Evolutionary conservation across 108 stramenopile genomes (phyloP).

Genomic region (Cyclostephanos tholiformis): DNA sequence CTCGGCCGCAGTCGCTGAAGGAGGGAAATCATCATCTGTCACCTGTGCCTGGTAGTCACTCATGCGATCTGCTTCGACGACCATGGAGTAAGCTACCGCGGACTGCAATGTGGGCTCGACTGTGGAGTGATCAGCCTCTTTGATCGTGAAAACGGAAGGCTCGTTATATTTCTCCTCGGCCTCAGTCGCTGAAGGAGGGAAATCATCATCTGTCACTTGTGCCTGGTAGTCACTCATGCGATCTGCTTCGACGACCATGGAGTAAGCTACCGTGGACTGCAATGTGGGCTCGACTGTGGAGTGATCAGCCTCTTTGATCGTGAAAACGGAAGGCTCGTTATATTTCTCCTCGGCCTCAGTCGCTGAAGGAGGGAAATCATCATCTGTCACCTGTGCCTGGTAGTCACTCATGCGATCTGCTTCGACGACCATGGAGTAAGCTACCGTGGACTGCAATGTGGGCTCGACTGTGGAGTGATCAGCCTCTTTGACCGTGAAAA

Average conservation of each 20-base stretch:
- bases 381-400: conserved; percentile 6
- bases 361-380: not conserved
- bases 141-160: not conserved
- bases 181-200: too few relatives aligned
- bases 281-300: not conserved
- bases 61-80: conserved; percentile 13
- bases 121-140: too few relatives aligned
- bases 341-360: not conserved
- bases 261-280: conserved; percentile 14
- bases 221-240: conserved; percentile 22
- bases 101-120: not conserved
- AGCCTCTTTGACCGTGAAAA: too few relatives aligned
- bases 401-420: conserved; percentile 24
- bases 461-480: too few relatives aligned
- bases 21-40: conserved; percentile 1
- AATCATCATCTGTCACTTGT: conserved; percentile 2
- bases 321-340: too few relatives aligned
- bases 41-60: conserved; percentile 22
- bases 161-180: not conserved
- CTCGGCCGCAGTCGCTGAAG: not conserved
- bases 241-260: conserved; percentile 20
- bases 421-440: conserved; percentile 27
- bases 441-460: not conserved
- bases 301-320: too few relatives aligned
- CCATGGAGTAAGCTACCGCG: conserved; percentile 20